These are phyloP conservation scores for Leucogyrophana mollusca DNA, from an alignment of 768 basidiomycete species.

Conservation along the genomic window DNA sequence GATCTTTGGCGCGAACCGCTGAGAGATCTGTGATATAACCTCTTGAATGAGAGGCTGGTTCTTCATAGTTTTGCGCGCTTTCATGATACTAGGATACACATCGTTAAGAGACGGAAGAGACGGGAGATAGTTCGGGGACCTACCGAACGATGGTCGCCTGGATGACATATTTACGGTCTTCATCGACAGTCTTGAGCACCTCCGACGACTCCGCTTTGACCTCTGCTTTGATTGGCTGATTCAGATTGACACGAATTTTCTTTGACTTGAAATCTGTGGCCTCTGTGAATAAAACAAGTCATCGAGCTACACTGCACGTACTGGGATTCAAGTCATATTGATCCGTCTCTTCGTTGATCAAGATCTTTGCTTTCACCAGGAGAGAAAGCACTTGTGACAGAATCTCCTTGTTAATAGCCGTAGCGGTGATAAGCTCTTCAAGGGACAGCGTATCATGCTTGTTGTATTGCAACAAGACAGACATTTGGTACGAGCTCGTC, in stretches of 20 bases:
- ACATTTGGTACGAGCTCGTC: slow-evolving; percentile 94
- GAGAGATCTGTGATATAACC: slow-evolving; percentile 85
- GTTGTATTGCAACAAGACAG: slow-evolving; percentile 94
- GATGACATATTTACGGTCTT: slow-evolving; percentile 95
- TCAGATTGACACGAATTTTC: slow-evolving; percentile 91
- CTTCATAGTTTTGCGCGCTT: slow-evolving; percentile 93
- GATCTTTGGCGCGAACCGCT: slow-evolving; percentile 89
- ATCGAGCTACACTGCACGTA: slow-evolving; percentile 22
- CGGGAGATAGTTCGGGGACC: neutral
- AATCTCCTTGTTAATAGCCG: slow-evolving; percentile 77
- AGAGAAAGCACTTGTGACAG: slow-evolving; percentile 61
- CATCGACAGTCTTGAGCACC: slow-evolving; percentile 92
- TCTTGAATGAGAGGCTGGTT: slow-evolving; percentile 89
- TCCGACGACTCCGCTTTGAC: slow-evolving; percentile 88
- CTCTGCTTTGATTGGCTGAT: slow-evolving; percentile 92
- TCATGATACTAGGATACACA: slow-evolving; percentile 73
- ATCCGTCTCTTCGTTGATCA: slow-evolving; percentile 85
- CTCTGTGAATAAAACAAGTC: neutral
- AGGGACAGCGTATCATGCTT: slow-evolving; percentile 81
- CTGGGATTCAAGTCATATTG: slow-evolving; percentile 92
- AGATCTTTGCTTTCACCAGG: slow-evolving; percentile 85
- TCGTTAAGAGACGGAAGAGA: neutral
- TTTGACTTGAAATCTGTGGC: slow-evolving; percentile 81
- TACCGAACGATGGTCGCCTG: slow-evolving; percentile 91
- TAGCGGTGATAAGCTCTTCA: slow-evolving; percentile 77